phyloP scores from a whole-genome alignment of 306 rosid species.

The Inga laurina region DNA sequence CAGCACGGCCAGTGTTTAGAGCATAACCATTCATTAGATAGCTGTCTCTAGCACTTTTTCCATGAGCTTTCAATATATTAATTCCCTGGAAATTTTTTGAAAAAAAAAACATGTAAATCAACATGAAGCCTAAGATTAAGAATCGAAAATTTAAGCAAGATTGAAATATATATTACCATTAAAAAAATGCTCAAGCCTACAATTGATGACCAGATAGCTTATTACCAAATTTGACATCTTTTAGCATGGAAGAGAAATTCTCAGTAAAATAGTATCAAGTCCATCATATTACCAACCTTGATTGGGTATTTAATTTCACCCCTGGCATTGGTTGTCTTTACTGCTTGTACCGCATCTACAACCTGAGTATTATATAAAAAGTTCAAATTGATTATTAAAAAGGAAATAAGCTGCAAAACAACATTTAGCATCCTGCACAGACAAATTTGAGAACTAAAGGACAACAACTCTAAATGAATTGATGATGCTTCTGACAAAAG shows the following conservation, averaged over 20 bases:
- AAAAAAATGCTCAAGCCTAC: background rate
- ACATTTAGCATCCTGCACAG: background rate
- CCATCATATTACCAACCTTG: conserved; percentile 62
- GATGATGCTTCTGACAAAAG: background rate
- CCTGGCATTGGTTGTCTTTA: conserved; percentile 90
- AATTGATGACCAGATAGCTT: background rate
- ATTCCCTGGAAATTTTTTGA: conserved; percentile 59
- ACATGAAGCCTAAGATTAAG: background rate
- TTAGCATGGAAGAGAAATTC: conserved; percentile 4
- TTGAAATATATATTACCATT: background rate
- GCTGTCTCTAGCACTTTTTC: conserved; percentile 93
- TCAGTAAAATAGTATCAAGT: background rate
- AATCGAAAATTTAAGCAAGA: background rate
- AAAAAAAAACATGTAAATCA: background rate
- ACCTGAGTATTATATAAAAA: conserved; percentile 54
- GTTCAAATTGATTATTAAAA: conserved; percentile 14
- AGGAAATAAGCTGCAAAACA: background rate
- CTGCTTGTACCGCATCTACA: conserved; percentile 90
- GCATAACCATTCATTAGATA: conserved; percentile 94
- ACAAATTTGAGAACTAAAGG: background rate
- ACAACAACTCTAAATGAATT: background rate
- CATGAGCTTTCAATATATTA: conserved; percentile 96
- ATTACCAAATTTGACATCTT: conserved; percentile 18
- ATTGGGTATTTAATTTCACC: conserved; percentile 96
- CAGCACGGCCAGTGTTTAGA: conserved; percentile 90